These are phyloP conservation scores for Shiraia sp. DNA, from an alignment of 2,329 filamentous ascomycete species.

Conservation along the genomic window DNA sequence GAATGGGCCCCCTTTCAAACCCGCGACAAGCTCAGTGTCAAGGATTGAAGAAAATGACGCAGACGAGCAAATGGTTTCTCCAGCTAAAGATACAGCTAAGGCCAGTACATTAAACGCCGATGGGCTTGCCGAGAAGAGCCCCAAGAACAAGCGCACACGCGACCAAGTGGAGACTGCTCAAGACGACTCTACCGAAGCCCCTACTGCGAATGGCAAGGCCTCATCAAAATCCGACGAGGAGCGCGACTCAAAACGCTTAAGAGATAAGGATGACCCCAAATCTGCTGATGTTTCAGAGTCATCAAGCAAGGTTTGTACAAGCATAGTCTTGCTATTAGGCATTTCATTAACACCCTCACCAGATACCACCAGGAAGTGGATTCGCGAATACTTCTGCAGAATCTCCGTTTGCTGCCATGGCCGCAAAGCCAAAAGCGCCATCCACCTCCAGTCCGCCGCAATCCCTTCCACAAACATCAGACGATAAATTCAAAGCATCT, in stretches of 20 bases:
- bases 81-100: constrained; percentile 12
- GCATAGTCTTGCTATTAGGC: neutral
- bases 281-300: constrained; percentile 18
- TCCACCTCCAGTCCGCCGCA: constrained; percentile 22
- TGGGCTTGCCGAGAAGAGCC: constrained; percentile 38
- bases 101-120: constrained; percentile 9
- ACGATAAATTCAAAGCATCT: constrained; percentile 56
- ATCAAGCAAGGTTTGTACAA: constrained; percentile 22
- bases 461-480: constrained; percentile 43
- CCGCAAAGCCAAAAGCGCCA: constrained; percentile 39
- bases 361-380: constrained; percentile 45
- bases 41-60: constrained; percentile 36
- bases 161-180: constrained; percentile 30
- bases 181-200: constrained; percentile 13
- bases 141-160: constrained; percentile 55
- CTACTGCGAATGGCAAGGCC: constrained; percentile 17
- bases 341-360: constrained; percentile 13
- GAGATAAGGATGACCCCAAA: constrained; percentile 37
- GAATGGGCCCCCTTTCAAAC: constrained; percentile 35
- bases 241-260: constrained; percentile 41
- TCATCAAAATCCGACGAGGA: constrained; percentile 29
- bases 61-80: constrained; percentile 33
- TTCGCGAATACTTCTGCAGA: constrained; percentile 52
- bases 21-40: constrained; percentile 35
- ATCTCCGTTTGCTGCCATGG: constrained; percentile 54